Base-by-base conservation (phyloP, 192 early-diverging fungal genomes). In the Mortierella hygrophila region DNA sequence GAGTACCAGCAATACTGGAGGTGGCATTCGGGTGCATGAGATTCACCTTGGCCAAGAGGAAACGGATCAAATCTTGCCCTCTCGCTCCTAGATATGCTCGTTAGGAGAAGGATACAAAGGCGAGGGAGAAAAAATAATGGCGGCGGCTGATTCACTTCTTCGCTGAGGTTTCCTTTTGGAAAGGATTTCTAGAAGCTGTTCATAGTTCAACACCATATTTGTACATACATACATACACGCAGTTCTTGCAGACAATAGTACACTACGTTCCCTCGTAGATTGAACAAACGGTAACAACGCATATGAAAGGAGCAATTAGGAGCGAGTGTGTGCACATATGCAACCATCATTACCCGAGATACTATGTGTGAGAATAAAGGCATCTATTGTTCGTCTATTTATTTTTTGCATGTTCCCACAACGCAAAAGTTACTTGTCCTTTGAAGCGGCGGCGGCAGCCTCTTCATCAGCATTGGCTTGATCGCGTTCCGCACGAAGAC, bases 31-130 rank as follows among this genome's bases (percentile, higher is more conserved):
- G 38, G 79, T 86, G 9, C 84, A 86, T 60, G 84, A 86, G 76
- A 80, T 86, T 40, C 79, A 18, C 20, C 26, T 86, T 42, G 69
- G 72, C 46, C 75, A 86, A 46, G 60, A 77, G 0, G 84, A 86
- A 5, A 80, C 38, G 15, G 46, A 23, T 38, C 18, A 35, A 47
- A 78, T 78, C 69, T 21, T 78, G 18, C 77, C 77, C 35, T 20
- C 11, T 32, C 7, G n/a, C 23, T 65, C n/a, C 10, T 29, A 32
- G 60, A 32, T 10, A 65, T 16, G 49, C 20, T 52, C 20, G 49
- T 52, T 4, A 29, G 29, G 41, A 55, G 75, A 23, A 23, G 52
- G 29, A 72, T 21, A n/a, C 7, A 2, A 10, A 57, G 52, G 11
- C 11, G 23, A 41, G 70, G 46, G 8, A 65, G 11, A 26, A 35